Conservation (phyloP, 2,329 filamentous ascomycete species). For the Alternaria sp. region DNA sequence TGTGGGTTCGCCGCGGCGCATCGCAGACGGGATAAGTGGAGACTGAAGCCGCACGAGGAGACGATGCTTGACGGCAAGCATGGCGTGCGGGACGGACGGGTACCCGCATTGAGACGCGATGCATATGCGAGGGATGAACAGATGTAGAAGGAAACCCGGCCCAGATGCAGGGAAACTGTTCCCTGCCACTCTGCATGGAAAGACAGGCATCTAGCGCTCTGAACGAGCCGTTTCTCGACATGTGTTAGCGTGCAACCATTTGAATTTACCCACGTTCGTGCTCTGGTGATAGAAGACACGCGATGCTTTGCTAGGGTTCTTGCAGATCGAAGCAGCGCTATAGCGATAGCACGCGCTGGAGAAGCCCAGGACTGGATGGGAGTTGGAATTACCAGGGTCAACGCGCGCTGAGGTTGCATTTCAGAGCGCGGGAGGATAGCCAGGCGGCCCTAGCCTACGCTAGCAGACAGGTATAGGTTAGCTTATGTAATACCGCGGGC, state of each 20-base stretch:
- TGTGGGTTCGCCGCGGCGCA: constrained; percentile 3
- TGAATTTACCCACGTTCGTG: not conserved
- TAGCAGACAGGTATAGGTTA: no score
- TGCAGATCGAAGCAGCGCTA: constrained; percentile 9
- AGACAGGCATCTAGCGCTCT: constrained; percentile 8
- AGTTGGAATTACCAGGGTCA: not conserved
- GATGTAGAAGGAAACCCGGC: constrained; percentile 34
- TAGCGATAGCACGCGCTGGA: constrained; percentile 11
- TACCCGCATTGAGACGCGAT: constrained; percentile 36
- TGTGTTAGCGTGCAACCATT: constrained; percentile 6
- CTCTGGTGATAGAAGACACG: constrained; percentile 14
- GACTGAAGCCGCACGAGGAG: constrained; percentile 7
- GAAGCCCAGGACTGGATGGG: constrained; percentile 2
- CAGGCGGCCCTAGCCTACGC: not conserved
- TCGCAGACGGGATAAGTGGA: constrained; percentile 5
- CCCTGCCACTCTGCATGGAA: not conserved
- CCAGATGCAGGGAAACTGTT: constrained; percentile 7
- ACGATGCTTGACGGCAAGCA: constrained; percentile 11
- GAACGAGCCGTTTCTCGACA: constrained; percentile 4
- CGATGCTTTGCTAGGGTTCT: constrained; percentile 12
- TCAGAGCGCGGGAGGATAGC: not conserved
- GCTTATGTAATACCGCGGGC: not conserved
- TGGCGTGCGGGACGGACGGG: constrained; percentile 18
- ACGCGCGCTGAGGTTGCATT: constrained; percentile 3
- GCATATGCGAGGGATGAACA: constrained; percentile 20